Conservation (phyloP, 2,329 filamentous ascomycete genomes). For the Thermomyces lanuginosus region DNA sequence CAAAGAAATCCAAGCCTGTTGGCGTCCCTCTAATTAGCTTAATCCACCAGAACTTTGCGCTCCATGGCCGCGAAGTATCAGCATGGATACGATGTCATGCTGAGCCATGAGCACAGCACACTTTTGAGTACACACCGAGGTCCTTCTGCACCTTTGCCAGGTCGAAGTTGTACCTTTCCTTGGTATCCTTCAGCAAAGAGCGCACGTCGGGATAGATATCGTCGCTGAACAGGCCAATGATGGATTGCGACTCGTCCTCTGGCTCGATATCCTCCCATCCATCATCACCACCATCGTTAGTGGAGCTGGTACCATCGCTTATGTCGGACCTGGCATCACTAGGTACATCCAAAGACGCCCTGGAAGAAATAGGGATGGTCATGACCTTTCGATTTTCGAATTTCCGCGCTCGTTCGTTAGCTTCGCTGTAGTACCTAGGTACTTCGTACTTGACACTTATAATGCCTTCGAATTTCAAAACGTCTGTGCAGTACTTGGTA, state of each 20-base stretch:
- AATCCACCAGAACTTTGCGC: no score
- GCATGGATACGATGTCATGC: slow-evolving; percentile 4
- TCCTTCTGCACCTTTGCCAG: slow-evolving; percentile 43
- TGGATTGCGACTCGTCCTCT: slow-evolving; percentile 45
- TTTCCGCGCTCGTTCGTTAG: no score
- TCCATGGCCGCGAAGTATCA: no score
- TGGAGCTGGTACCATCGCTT: no score
- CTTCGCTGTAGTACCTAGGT: no score
- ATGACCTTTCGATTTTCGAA: no score
- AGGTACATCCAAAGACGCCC: slow-evolving; percentile 12
- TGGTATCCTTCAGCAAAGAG: slow-evolving; percentile 54
- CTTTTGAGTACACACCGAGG: slow-evolving; percentile 25
- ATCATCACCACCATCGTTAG: slow-evolving; percentile 34
- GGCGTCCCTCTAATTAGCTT: slow-evolving; percentile 2
- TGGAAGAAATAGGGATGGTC: slow-evolving; percentile 9
- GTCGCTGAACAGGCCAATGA: slow-evolving; percentile 54
- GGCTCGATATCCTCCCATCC: slow-evolving; percentile 45
- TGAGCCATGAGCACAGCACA: slow-evolving; percentile 4
- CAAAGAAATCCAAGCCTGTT: slow-evolving; percentile 53
- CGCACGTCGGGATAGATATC: slow-evolving; percentile 46
- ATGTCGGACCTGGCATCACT: no score
- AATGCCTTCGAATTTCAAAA: no score
- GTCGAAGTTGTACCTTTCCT: slow-evolving; percentile 49
- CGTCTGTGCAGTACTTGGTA: no score
- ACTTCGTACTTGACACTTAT: no score